Base-by-base conservation (phyloP, 495 filamentous ascomycete genomes). In the Penicillium salamii region DNA sequence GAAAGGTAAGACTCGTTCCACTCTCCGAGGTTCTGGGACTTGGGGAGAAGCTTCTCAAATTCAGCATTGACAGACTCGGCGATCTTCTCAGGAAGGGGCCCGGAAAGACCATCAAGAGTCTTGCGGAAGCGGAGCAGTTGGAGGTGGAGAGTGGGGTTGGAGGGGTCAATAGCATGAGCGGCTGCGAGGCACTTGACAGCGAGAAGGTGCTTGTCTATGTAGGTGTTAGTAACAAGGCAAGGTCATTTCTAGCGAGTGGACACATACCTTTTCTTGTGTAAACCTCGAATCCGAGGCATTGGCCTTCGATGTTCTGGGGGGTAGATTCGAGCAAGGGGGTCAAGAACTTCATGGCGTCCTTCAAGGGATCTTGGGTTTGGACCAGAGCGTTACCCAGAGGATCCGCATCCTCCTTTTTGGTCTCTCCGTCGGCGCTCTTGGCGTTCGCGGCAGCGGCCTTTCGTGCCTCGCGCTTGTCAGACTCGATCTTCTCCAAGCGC, bases 221-320 rank as follows among this genome's bases (percentile, higher is more conserved):
- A n/a, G 13, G 32, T 9, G 71, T 70, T 53, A 47, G 46, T 19
- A 49, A 32, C 17, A 21, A 1, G 7, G 28, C 31, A 42, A 5
- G n/a, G 12, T 32, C 8, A 26, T 26, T 26, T 26, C 4, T 26
- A 26, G 23, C 23, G n/a, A n/a, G 8, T 26, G 11, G 4, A 1
- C 11, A 83, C 82, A 78, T 79, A 89, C 86, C 79, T 65, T 80
- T 78, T 65, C 92, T 75, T 13, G 93, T 71, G 60, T 86, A 88
- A 18, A 99, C 89, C 72, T 97, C 91, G 53, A 96, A 97, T 0
- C 89, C 93, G 31, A 86, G 81, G 50, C 83, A 77, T 68, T 99
- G 93, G 14, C 78, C 84, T 49, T 92, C 83, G 32, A 96, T 81
- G 59, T 84, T 87, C 70, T 87, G 83, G n/a, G 90, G 83, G 61